Conservation (phyloP, 192 early-diverging fungal genomes). For the Hyaloraphidium curvatum region DNA sequence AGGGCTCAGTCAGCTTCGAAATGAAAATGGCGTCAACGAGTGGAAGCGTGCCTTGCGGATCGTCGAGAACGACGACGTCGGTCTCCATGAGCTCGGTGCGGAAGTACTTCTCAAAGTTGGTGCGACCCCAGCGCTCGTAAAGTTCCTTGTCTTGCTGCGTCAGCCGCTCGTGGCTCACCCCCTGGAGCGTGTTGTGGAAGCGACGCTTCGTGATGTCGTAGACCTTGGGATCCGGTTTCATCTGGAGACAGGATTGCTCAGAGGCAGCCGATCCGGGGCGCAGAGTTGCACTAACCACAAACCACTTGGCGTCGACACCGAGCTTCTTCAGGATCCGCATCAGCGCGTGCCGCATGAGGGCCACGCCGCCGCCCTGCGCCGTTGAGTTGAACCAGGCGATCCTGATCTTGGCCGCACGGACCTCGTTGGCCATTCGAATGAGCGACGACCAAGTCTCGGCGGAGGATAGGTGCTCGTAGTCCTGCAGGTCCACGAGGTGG, state of each 20-base stretch:
- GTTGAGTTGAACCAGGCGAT: slow-evolving; percentile 65
- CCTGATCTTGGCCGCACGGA: slow-evolving; percentile 32
- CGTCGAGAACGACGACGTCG: slow-evolving; percentile 32
- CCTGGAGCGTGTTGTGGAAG: slow-evolving; percentile 75
- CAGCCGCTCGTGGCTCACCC: slow-evolving; percentile 29
- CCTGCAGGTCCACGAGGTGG: slow-evolving; percentile 35
- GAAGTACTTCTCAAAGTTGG: neutral
- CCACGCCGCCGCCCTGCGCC: slow-evolving; percentile 73
- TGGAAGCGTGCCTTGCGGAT: too few species aligned
- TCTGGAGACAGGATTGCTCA: slow-evolving; percentile 42
- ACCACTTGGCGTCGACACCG: slow-evolving; percentile 42
- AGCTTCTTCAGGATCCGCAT: slow-evolving; percentile 47
- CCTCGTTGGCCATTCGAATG: slow-evolving; percentile 26
- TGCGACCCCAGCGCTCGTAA: slow-evolving; percentile 12
- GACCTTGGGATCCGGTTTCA: slow-evolving; percentile 63
- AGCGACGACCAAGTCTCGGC: slow-evolving; percentile 48
- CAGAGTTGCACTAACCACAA: neutral
- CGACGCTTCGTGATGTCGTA: slow-evolving; percentile 78
- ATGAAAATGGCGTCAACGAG: neutral
- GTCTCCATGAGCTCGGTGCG: neutral
- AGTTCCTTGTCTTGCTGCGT: slow-evolving; percentile 41
- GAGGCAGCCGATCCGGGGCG: neutral
- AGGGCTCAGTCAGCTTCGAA: neutral
- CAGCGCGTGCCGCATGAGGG: slow-evolving; percentile 70
- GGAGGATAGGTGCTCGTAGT: slow-evolving; percentile 43